These are phyloP conservation scores for Nakazawaea sp. DNA, from an alignment of 805 yeast genomes.

Conservation along the genomic window DNA sequence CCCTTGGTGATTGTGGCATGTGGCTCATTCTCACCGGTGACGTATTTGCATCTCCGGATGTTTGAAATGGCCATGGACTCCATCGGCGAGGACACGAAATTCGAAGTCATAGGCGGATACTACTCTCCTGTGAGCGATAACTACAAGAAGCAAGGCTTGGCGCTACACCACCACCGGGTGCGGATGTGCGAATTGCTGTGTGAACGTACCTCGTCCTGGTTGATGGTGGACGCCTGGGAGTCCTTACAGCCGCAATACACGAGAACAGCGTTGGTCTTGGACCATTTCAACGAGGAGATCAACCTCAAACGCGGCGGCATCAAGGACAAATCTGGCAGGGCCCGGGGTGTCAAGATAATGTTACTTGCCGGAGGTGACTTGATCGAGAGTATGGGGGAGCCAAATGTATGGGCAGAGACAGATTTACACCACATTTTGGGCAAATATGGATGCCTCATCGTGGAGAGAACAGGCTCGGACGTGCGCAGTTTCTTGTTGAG, in stretches of 20 bases:
- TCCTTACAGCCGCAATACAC: slow-evolving; percentile 86
- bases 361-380: slow-evolving; percentile 95
- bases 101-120: slow-evolving; percentile 94
- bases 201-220: slow-evolving; percentile 93
- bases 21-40: slow-evolving; percentile 94
- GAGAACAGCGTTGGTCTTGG: slow-evolving; percentile 90
- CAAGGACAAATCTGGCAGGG: slow-evolving; percentile 45
- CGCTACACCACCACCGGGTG: slow-evolving; percentile 83
- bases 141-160: slow-evolving; percentile 89
- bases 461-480: slow-evolving; percentile 94
- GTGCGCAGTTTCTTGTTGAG: slow-evolving; percentile 86
- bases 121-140: slow-evolving; percentile 93
- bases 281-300: slow-evolving; percentile 93
- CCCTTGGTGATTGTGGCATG: slow-evolving; percentile 96
- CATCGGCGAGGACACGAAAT: slow-evolving; percentile 82
- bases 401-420: slow-evolving; percentile 97
- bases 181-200: slow-evolving; percentile 98
- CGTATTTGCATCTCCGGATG: slow-evolving; percentile 92
- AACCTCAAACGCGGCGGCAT: slow-evolving; percentile 89
- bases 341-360: slow-evolving; percentile 89
- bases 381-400: slow-evolving; percentile 99
- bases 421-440: slow-evolving; percentile 95
- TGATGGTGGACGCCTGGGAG: slow-evolving; percentile 99
- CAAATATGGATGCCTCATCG: slow-evolving; percentile 91
- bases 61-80: slow-evolving; percentile 98